Base-by-base conservation (phyloP, 176 grass and related monocot species). In the Eremochloa ophiuroides region DNA sequence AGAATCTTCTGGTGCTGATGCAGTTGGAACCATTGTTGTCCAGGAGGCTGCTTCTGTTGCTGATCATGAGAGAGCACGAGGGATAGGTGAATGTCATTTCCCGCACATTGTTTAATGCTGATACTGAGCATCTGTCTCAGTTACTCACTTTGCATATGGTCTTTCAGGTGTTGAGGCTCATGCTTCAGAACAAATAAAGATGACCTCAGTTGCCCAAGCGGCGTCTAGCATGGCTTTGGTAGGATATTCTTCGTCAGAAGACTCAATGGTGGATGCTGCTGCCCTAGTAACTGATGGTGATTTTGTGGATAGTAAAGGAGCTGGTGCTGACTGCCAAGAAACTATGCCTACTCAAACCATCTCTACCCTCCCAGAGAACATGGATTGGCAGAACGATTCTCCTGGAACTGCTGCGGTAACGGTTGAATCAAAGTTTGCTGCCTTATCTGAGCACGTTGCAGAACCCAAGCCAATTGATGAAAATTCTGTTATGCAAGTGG, bases 241-340 rank as follows among this genome's bases (percentile, higher is more conserved):
- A 46, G 80, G 76, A 44, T 80, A 87, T 78, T 83, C 72, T 73
- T 71, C 86, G 30, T 88, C 83, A 30, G 78, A 89, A 39, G 88
- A 72, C 66, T 73, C 83, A 10, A 81, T 66, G 35, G 78, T 82
- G 23, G 78, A 81, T 23, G 35, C 55, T 60, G 77, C 87, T 78
- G 34, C 20, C 47, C 30, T 65, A 35, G 59, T 77, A 37, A 37
- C 77, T 71, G 56, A 1, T 66, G 78, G 28, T 66, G 72, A 81
- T 77, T 47, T n/a, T 9, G 11, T 38, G 37, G 73, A 55, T 50
- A 55, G 27, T 82, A 42, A 81, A 78, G 46, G 27, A 72, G 16
- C 30, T 30, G 30, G 33, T 70, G 46, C 25, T 80, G 58, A 82
- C 55, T 22, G 9, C 23, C 67, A 62, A 83, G 68, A 85, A 68